Evolutionary conservation across 306 rosid species (phyloP).

Genomic region (Morella rubra): DNA sequence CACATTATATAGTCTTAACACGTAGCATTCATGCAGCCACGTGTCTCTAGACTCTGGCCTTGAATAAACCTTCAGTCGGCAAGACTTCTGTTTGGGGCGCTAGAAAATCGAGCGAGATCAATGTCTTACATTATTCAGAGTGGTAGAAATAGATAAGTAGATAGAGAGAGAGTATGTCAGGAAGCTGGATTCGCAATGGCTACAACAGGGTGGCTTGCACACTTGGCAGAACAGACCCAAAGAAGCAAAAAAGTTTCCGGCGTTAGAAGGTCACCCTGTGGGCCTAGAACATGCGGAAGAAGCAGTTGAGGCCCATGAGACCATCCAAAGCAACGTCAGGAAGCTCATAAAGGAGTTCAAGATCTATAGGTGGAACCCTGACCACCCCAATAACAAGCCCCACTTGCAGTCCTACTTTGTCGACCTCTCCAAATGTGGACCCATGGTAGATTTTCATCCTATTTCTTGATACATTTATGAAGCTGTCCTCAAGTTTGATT

Average conservation of each 20-base stretch:
- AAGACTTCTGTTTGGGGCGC: not conserved
- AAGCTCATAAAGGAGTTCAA: conserved; percentile 32
- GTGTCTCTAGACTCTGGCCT: not conserved
- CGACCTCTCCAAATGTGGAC: conserved; percentile 36
- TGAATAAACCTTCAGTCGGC: too few relatives aligned
- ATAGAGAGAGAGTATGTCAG: conserved; percentile 11
- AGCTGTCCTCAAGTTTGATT: too few relatives aligned
- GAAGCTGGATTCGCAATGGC: conserved; percentile 33
- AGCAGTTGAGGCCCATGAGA: conserved; percentile 28
- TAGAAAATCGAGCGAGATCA: not conserved
- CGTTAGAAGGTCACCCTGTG: conserved; percentile 33
- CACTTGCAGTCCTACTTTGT: conserved; percentile 40
- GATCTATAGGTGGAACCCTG: conserved; percentile 44
- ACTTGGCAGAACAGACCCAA: conserved; percentile 19
- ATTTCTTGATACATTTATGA: not conserved
- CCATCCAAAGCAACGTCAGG: not conserved
- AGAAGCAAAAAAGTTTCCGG: conserved; percentile 22
- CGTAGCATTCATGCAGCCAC: not conserved
- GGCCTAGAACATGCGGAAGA: conserved; percentile 33
- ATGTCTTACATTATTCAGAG: not conserved
- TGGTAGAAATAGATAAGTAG: too few relatives aligned
- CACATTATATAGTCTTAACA: not conserved
- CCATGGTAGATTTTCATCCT: conserved; percentile 19
- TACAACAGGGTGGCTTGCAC: conserved; percentile 23
- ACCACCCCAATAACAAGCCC: conserved; percentile 34